Evolutionary conservation across 306 rosid species (phyloP).

Genomic region (Corylus avellana): DNA sequence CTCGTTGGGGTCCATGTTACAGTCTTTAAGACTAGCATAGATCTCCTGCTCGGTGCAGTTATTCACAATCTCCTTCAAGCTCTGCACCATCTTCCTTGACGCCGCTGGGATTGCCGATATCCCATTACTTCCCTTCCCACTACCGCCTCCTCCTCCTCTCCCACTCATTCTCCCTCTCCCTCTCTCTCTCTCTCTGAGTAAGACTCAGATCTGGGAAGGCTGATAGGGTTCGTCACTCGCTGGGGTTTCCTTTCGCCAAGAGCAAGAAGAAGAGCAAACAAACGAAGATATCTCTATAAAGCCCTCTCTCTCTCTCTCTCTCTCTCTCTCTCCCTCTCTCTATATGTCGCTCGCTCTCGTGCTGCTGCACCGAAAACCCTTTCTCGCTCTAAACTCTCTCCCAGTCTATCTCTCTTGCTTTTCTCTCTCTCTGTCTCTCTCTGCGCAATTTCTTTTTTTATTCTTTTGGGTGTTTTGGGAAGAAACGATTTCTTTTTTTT

Average conservation of each 20-base stretch:
- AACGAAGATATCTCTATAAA: neutral
- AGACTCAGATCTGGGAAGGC: constrained; percentile 42
- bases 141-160: constrained; percentile 48
- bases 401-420: constrained; percentile 13
- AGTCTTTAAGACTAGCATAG: constrained; percentile 88
- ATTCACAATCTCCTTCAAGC: constrained; percentile 84
- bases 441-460: neutral
- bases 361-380: constrained; percentile 37
- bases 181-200: constrained; percentile 25
- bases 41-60: constrained; percentile 93
- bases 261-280: constrained; percentile 20
- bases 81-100: constrained; percentile 88
- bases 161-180: constrained; percentile 61
- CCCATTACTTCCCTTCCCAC: constrained; percentile 57
- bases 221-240: constrained; percentile 19
- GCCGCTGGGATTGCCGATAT: constrained; percentile 73
- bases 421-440: constrained; percentile 8
- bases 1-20: constrained; percentile 99
- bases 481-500: neutral
- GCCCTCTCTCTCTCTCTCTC: constrained; percentile 11
- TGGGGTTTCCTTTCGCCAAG: constrained; percentile 72
- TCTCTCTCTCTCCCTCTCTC: constrained; percentile 10
- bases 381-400: constrained; percentile 2
- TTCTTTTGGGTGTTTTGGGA: neutral
- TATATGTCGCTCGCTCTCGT: neutral